These are phyloP conservation scores for Globisporangium viniferum DNA, from an alignment of 352 stramenopile genomes.

Conservation along the genomic window DNA sequence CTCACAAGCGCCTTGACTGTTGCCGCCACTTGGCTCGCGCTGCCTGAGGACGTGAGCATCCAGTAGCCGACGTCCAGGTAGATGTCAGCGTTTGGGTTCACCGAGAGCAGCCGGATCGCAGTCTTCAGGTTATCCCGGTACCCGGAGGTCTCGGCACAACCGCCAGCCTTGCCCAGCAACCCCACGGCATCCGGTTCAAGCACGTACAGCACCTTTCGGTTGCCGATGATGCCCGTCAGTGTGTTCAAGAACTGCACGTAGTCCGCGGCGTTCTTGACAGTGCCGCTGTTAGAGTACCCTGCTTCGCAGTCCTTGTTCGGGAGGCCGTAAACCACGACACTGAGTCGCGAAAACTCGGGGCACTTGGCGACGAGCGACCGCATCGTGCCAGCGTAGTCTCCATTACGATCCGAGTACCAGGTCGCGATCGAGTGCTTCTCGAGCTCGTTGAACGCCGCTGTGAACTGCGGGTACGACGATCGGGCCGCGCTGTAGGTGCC, in stretches of 20 bases:
- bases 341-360: constrained; percentile 36
- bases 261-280: constrained; percentile 31
- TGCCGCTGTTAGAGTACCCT: constrained; percentile 34
- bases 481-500: not conserved
- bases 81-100: constrained; percentile 54
- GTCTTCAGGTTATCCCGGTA: constrained; percentile 56
- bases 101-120: constrained; percentile 46
- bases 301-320: constrained; percentile 73
- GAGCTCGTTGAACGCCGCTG: constrained; percentile 25
- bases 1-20: constrained; percentile 40
- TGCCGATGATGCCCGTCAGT: constrained; percentile 16
- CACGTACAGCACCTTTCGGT: constrained; percentile 66
- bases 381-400: constrained; percentile 15
- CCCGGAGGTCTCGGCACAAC: constrained; percentile 24
- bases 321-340: constrained; percentile 65
- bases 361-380: constrained; percentile 33
- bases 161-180: constrained; percentile 44
- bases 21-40: constrained; percentile 25
- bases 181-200: constrained; percentile 51
- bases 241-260: constrained; percentile 49
- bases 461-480: not conserved
- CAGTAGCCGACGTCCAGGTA: constrained; percentile 71
- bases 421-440: constrained; percentile 42
- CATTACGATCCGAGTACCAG: constrained; percentile 59
- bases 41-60: constrained; percentile 34